Evolutionary conservation across 768 basidiomycete genomes (phyloP), one percentile per base, ranked within the genome.

Genomic region (Myochromella boudieri): DNA sequence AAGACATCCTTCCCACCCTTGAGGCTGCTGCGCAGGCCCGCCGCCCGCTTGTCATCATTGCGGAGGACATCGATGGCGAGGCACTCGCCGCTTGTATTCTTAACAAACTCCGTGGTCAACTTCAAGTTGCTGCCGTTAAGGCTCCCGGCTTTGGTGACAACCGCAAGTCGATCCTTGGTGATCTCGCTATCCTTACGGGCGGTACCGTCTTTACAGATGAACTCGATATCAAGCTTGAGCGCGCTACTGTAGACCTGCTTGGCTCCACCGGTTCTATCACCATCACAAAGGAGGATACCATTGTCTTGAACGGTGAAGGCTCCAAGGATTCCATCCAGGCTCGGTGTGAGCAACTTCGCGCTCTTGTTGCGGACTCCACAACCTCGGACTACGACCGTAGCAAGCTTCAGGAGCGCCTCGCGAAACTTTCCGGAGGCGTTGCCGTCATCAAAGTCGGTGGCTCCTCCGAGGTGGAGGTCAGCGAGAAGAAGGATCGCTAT

Each of bases 401-500:
- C 55, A 97, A 97, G 74, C 80, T 99, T 41, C 95, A 97, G 67
- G 95, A 98, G 66, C 89, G 95, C 54, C 80, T 99, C 36, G 95
- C 95, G 53, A 98, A 99, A 79, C 77, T 98, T 43, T 82, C 81
- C 34, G 95, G 95, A 36, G 95, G 95, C 69, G 95, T 98, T 37
- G 95, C 95, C 12, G 95, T 98, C 69, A 97, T 97, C 80, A 94
- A 92, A 71, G 95, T 97, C 52, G 95, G 95, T 46, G 95, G 95
- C 14, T 73, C 85, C 18, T 83, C 80, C 42, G 95, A 98, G 68
- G 95, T 97, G 42, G 95, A 97, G 71, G 95, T 98, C 50, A 80
- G 95, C 6, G 95, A 98, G 81, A 98, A 97, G 91, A 97, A 98
- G 83, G 95, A 98, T 66, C 80, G 95, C 28, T 97, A 97, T 61